These are phyloP conservation scores for Saprolegnia parasitica DNA, from an alignment of 352 stramenopile species.

Conservation along the genomic window DNA sequence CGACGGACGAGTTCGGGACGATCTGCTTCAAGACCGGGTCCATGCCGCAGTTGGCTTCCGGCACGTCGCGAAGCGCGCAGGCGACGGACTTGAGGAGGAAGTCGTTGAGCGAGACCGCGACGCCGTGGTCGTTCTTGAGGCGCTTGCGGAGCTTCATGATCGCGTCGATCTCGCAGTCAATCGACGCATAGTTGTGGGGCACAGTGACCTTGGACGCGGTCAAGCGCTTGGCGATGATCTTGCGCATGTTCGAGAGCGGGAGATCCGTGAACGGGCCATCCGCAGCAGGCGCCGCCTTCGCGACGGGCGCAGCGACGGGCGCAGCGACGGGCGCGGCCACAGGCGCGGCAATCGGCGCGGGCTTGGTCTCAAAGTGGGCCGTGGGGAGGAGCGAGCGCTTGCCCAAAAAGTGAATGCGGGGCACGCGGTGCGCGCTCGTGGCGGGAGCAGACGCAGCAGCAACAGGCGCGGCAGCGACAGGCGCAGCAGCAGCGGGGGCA, in stretches of 20 bases:
- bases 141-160: conserved; percentile 89
- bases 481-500: conserved; percentile 21
- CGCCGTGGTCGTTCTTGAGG: conserved; percentile 88
- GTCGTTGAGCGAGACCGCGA: conserved; percentile 99
- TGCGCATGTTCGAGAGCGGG: conserved; percentile 94
- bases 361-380: conserved; percentile 5
- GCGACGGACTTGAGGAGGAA: conserved; percentile 97
- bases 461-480: conserved; percentile 22
- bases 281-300: conserved; percentile 11
- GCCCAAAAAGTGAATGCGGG: conserved; percentile 82
- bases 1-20: conserved; percentile 84
- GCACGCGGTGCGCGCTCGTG: conserved; percentile 38
- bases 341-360: not conserved
- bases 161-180: conserved; percentile 94
- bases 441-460: conserved; percentile 18
- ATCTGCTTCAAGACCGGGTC: conserved; percentile 56
- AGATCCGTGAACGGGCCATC: conserved; percentile 74
- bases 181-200: conserved; percentile 96
- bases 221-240: conserved; percentile 97
- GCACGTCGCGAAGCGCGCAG: conserved; percentile 96
- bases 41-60: conserved; percentile 87
- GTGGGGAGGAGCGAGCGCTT: conserved; percentile 66
- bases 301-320: not conserved
- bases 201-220: conserved; percentile 95
- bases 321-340: conserved; percentile 11